These are phyloP conservation scores for Hydnum rufescens DNA, from an alignment of 768 basidiomycete species.

Conservation along the genomic window DNA sequence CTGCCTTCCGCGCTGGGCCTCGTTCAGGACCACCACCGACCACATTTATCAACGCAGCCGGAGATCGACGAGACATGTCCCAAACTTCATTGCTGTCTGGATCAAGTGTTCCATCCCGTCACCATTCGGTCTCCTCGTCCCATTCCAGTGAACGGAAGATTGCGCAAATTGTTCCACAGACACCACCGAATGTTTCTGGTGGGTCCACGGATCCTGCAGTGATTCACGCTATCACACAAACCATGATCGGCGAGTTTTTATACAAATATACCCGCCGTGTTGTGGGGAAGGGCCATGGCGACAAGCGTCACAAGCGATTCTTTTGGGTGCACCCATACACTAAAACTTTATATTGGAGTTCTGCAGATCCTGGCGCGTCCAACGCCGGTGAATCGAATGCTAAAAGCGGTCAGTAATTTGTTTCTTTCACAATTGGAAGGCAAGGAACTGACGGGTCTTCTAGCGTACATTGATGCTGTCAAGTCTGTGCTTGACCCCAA, in stretches of 20 bases:
- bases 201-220: slow-evolving; percentile 67
- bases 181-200: slow-evolving; percentile 13
- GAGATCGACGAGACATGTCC: slow-evolving; percentile 29
- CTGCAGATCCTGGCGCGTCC: slow-evolving; percentile 76
- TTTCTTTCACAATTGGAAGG: slow-evolving; percentile 5
- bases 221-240: slow-evolving; percentile 96
- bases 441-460: too few species aligned
- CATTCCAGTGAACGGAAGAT: slow-evolving; percentile 14
- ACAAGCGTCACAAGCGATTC: slow-evolving; percentile 81
- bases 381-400: slow-evolving; percentile 82
- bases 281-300: slow-evolving; percentile 79
- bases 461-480: slow-evolving; percentile 81
- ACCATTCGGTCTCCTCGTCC: slow-evolving; percentile 61
- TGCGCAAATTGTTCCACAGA: slow-evolving; percentile 2
- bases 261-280: slow-evolving; percentile 88
- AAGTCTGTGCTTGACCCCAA: slow-evolving; percentile 85
- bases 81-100: slow-evolving; percentile 51
- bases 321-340: slow-evolving; percentile 99
- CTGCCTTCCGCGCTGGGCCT: slow-evolving; percentile 31
- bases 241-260: slow-evolving; percentile 98
- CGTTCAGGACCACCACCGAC: slow-evolving; percentile 4
- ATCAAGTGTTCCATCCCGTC: slow-evolving; percentile 43
- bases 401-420: slow-evolving; percentile 67
- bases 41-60: slow-evolving; percentile 5
- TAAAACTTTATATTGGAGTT: slow-evolving; percentile 93